Evolutionary conservation across 176 grass and related monocot genomes (phyloP).

Genomic region (Zoysia pacifica): DNA sequence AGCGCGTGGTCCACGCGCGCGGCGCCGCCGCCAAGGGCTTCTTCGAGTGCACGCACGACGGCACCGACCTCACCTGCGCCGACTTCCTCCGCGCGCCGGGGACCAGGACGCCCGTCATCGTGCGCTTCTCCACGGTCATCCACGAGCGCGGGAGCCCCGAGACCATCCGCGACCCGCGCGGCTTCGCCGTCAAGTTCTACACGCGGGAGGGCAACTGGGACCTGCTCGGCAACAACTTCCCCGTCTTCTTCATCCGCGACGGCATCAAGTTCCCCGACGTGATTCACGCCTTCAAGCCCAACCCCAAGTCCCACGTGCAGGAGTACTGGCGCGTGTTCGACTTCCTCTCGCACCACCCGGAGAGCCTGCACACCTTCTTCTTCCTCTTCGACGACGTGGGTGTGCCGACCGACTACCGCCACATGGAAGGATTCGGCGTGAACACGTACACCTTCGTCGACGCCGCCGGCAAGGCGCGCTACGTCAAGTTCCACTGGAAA

Average conservation of each 20-base stretch:
- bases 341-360: slow-evolving; percentile 71
- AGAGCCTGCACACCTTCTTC: slow-evolving; percentile 96
- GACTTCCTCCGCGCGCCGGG: slow-evolving; percentile 82
- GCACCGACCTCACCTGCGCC: slow-evolving; percentile 64
- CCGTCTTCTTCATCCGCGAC: slow-evolving; percentile 95
- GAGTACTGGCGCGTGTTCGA: slow-evolving; percentile 94
- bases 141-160: slow-evolving; percentile 86
- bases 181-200: slow-evolving; percentile 97
- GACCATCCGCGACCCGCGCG: slow-evolving; percentile 90
- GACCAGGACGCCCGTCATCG: slow-evolving; percentile 57
- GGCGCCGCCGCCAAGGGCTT: slow-evolving; percentile 88
- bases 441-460: slow-evolving; percentile 91
- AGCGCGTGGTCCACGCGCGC: slow-evolving; percentile 83
- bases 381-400: slow-evolving; percentile 97
- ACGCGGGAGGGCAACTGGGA: slow-evolving; percentile 91
- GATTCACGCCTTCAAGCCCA: slow-evolving; percentile 93
- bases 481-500: slow-evolving; percentile 95
- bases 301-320: slow-evolving; percentile 76
- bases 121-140: slow-evolving; percentile 92
- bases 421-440: slow-evolving; percentile 90
- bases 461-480: slow-evolving; percentile 47
- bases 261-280: slow-evolving; percentile 95
- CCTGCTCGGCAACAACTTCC: slow-evolving; percentile 93
- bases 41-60: slow-evolving; percentile 88
- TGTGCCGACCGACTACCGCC: slow-evolving; percentile 74